phyloP scores from a whole-genome alignment of 495 filamentous ascomycete species.

The Annulohypoxylon stygium region DNA sequence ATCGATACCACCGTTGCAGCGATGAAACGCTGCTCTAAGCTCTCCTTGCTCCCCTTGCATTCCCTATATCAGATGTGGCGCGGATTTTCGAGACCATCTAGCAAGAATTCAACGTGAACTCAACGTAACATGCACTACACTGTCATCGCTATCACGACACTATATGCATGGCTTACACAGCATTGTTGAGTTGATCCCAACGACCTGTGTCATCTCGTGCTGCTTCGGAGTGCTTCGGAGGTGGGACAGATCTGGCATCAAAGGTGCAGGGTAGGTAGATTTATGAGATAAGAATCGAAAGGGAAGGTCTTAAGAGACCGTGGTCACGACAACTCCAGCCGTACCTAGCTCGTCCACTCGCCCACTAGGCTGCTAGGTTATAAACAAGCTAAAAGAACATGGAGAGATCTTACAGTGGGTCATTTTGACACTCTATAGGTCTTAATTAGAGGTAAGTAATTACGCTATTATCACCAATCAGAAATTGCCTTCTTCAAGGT shows the following conservation, averaged over 20 bases:
- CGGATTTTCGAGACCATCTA: conserved; percentile 33
- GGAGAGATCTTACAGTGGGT: conserved; percentile 5
- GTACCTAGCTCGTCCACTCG: not conserved
- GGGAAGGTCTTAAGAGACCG: not conserved
- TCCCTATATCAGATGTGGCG: conserved; percentile 32
- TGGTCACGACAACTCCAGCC: conserved; percentile 1
- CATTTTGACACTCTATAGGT: not conserved
- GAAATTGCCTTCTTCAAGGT: not conserved
- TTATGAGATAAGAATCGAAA: not conserved
- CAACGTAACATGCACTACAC: conserved; percentile 41
- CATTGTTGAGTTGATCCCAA: conserved; percentile 21
- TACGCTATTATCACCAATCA: conserved; percentile 20
- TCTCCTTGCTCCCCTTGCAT: conserved; percentile 35
- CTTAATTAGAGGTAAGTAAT: conserved; percentile 5
- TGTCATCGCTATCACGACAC: conserved; percentile 15
- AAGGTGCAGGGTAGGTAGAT: not conserved
- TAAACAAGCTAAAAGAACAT: not conserved
- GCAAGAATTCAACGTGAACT: conserved; percentile 40
- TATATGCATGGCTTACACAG: not conserved
- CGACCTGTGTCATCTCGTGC: conserved; percentile 12
- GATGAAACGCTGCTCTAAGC: conserved; percentile 17
- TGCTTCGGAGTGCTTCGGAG: conserved; percentile 19
- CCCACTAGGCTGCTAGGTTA: not conserved
- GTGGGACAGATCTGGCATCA: not conserved
- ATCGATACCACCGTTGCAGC: conserved; percentile 34